Evolutionary conservation across 495 filamentous ascomycete species (phyloP).

Genomic region (Penicillium canescens): DNA sequence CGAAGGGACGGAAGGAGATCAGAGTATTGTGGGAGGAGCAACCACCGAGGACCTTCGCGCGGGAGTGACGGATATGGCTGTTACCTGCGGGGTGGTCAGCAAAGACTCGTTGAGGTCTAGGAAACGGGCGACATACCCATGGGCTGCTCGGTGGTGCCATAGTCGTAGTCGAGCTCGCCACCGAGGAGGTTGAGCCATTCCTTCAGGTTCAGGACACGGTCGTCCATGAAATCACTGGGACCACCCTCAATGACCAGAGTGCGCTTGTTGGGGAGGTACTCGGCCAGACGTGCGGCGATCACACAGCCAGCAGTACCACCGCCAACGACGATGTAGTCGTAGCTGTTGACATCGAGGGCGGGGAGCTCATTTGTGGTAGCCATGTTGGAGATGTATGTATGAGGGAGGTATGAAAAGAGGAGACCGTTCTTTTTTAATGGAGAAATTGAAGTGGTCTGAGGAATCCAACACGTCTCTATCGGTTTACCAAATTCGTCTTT

Average conservation of each 20-base stretch:
- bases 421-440: not conserved
- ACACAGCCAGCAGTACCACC: slow-evolving; percentile 89
- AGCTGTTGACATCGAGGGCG: slow-evolving; percentile 61
- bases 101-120: not conserved
- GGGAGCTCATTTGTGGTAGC: slow-evolving; percentile 63
- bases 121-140: slow-evolving; percentile 52
- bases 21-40: slow-evolving; percentile 87
- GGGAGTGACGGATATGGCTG: slow-evolving; percentile 79
- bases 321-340: slow-evolving; percentile 84
- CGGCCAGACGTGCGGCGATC: slow-evolving; percentile 68
- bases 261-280: slow-evolving; percentile 66
- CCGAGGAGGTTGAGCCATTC: slow-evolving; percentile 78
- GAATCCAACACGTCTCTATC: not conserved
- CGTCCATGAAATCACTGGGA: slow-evolving; percentile 62
- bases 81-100: slow-evolving; percentile 54
- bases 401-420: slow-evolving; percentile 3
- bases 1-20: slow-evolving; percentile 81
- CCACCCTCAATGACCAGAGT: slow-evolving; percentile 68
- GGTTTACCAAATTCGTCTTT: not conserved
- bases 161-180: slow-evolving; percentile 83
- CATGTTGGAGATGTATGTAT: slow-evolving; percentile 35
- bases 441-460: slow-evolving; percentile 5
- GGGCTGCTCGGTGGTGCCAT: slow-evolving; percentile 81
- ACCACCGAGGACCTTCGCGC: slow-evolving; percentile 82
- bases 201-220: slow-evolving; percentile 71